Evolutionary conservation across 1,139 yeast species (phyloP).

Genomic region (Yamadazyma trypodendri): DNA sequence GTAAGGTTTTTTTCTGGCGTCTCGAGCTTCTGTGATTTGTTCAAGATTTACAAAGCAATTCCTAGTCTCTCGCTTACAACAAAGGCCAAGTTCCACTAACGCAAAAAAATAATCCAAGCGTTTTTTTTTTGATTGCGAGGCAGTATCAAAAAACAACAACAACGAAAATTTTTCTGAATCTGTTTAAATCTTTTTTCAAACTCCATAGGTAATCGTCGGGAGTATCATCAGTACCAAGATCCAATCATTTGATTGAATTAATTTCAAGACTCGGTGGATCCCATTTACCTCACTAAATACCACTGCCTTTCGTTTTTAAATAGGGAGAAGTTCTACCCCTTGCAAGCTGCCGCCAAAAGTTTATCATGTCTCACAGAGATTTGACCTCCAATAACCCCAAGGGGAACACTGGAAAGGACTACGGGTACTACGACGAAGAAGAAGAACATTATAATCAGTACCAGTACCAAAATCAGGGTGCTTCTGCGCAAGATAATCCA

Average conservation of each 20-base stretch:
- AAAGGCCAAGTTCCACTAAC: neutral
- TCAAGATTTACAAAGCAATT: too few species aligned
- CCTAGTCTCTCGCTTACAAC: too few species aligned
- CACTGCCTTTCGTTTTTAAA: slow-evolving; percentile 1
- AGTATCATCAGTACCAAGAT: neutral
- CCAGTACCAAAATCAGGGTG: slow-evolving; percentile 7
- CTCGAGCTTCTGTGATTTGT: too few species aligned
- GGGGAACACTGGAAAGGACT: slow-evolving; percentile 3
- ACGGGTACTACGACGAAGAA: slow-evolving; percentile 14
- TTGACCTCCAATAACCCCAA: slow-evolving; percentile 26
- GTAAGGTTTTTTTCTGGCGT: too few species aligned
- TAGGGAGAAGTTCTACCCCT: neutral
- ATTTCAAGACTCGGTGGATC: neutral
- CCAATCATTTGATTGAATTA: neutral
- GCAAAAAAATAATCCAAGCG: neutral
- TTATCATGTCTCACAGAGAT: slow-evolving; percentile 33
- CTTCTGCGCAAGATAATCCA: slow-evolving; percentile 22
- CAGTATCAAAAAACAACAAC: slow-evolving; percentile 8
- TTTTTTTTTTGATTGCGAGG: slow-evolving; percentile 5
- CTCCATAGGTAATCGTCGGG: neutral
- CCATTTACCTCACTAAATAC: neutral
- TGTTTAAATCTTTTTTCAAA: slow-evolving; percentile 1
- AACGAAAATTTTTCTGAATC: slow-evolving; percentile 5
- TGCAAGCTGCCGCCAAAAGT: neutral
- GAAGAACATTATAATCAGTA: slow-evolving; percentile 14